Evolutionary conservation across 225 moss, liverwort and hornwort species (phyloP).

Genomic region (Polytrichum commune): DNA sequence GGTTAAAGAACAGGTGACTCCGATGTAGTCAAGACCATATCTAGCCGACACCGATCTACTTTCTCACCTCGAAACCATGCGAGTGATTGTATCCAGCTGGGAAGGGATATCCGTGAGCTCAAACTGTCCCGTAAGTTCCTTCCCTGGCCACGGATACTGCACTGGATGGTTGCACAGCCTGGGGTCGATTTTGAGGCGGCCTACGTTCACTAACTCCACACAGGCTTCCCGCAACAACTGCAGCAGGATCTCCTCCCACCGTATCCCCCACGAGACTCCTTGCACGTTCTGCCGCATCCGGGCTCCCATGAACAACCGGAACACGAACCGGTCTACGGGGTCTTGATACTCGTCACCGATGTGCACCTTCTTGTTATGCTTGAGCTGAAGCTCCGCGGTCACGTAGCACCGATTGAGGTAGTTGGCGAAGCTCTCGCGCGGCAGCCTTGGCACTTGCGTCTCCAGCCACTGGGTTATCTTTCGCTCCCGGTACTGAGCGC

Average conservation of each 20-base stretch:
- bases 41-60: too few relatives aligned
- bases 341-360: conserved; percentile 24
- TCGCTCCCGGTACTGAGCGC: conserved; percentile 20
- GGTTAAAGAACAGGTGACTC: too few relatives aligned
- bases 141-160: conserved; percentile 6
- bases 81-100: not conserved
- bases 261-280: conserved; percentile 26
- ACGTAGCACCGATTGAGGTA: conserved; percentile 13
- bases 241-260: conserved; percentile 23
- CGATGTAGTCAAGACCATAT: too few relatives aligned
- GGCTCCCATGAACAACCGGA: conserved; percentile 31
- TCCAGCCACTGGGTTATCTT: conserved; percentile 27
- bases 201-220: not conserved
- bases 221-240: conserved; percentile 35
- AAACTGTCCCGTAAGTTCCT: not conserved
- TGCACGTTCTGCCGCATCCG: conserved; percentile 18
- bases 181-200: conserved; percentile 14
- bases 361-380: conserved; percentile 22
- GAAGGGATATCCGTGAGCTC: not conserved
- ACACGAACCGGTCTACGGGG: conserved; percentile 27
- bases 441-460: conserved; percentile 1
- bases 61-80: not conserved
- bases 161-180: conserved; percentile 11
- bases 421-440: not conserved
- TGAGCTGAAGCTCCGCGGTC: conserved; percentile 20